Conservation (phyloP, 1,139 yeast genomes). For the Kodamaea sp. region DNA sequence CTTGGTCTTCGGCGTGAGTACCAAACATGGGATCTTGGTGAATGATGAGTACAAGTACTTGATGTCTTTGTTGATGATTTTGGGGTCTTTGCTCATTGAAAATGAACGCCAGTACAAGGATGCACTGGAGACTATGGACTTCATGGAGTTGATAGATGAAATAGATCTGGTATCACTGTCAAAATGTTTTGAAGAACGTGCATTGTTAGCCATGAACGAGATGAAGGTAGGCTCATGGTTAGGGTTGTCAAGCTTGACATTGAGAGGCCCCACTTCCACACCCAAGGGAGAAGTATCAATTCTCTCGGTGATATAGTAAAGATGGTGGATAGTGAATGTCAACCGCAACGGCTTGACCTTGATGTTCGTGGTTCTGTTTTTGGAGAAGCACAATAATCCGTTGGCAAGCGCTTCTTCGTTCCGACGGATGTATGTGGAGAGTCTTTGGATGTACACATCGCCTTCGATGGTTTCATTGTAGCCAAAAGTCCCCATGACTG, state of each 20-base stretch:
- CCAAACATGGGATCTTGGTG: constrained; percentile 64
- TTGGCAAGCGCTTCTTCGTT: constrained; percentile 50
- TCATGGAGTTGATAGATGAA: constrained; percentile 63
- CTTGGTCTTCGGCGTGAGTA: constrained; percentile 60
- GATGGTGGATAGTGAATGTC: constrained; percentile 61
- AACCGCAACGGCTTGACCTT: constrained; percentile 54
- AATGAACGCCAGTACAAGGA: constrained; percentile 46
- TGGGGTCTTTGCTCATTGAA: constrained; percentile 43
- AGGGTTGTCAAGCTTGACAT: constrained; percentile 58
- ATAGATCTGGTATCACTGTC: constrained; percentile 63
- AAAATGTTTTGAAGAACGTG: constrained; percentile 43
- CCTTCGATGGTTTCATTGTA: constrained; percentile 40
- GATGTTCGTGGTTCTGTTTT: constrained; percentile 23
- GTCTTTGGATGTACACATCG: constrained; percentile 43
- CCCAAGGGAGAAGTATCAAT: constrained; percentile 55
- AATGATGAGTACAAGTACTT: constrained; percentile 64
- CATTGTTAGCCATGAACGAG: constrained; percentile 52
- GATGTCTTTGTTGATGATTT: constrained; percentile 47
- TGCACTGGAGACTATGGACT: constrained; percentile 52
- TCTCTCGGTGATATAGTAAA: constrained; percentile 59
- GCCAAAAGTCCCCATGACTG: constrained; percentile 21
- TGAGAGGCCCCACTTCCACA: constrained; percentile 64
- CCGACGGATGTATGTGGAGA: constrained; percentile 41
- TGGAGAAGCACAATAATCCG: constrained; percentile 45
- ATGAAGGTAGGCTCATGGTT: constrained; percentile 58